Base-by-base conservation (phyloP, 83 land plant genomes). In the Diphasiastrum complanatum region DNA sequence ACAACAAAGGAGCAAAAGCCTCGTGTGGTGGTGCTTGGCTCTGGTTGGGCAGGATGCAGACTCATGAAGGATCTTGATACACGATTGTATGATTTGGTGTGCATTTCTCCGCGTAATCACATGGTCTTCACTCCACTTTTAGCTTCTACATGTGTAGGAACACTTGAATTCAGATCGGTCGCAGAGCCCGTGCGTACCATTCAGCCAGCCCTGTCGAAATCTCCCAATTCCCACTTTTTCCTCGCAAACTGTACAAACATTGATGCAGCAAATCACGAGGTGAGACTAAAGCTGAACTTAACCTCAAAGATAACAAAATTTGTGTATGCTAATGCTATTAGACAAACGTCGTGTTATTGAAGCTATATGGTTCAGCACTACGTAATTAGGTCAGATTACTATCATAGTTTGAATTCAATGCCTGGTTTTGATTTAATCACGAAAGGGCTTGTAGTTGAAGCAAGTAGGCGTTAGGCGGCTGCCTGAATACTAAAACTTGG, bases 71-170 rank as follows among this genome's bases (percentile, higher is more conserved):
- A 83, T 6, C 33, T 91, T 36, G 78, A 91, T 76, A 78, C 96
- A 25, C 35, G 49, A 1, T 0, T 74, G 2, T 93, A 81, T 69
- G 98, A 93, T 56, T 74, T 93, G 20, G 89, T 89, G 29, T 89
- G 96, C 76, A 79, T 93, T 25, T 93, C 96, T 0, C 98, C 98
- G 1, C 53, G 96, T 43, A 93, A 93, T 58, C 98, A 93, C 73
- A 93, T 93, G 98, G 98, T 93, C 16, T 89, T 93, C 79, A 93
- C 98, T 25, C 98, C 98, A 4, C 69, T 93, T 45, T 55, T 93
- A 56, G 98, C 98, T 5, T 89, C 96, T 33, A 93, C 98, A 3
- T 93, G 98, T 46, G 98, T 93, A 14, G 98, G 98, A 2, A 93
- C 98, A 2, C 83, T 93, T 5, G 98, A 93, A 62, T 93, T 93